Evolutionary conservation across 164 flowering plant species (phyloP).

Genomic region (Sedum album): DNA sequence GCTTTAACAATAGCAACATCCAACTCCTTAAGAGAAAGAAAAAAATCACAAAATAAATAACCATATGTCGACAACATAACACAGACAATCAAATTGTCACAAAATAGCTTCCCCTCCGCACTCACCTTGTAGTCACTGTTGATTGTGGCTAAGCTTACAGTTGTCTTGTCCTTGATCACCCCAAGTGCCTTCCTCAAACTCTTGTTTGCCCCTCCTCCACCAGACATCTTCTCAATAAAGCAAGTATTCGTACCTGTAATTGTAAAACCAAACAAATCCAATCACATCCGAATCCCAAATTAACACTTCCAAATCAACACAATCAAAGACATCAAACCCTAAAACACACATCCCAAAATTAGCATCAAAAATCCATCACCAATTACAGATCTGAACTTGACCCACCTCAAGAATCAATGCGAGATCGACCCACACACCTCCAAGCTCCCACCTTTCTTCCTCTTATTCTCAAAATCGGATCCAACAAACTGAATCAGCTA

Average conservation of each 20-base stretch:
- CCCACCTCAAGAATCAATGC: background rate
- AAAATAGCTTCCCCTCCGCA: too few relatives aligned
- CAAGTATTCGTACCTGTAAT: background rate
- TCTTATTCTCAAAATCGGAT: too few relatives aligned
- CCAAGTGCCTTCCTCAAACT: constrained; percentile 81
- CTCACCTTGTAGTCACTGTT: constrained; percentile 91
- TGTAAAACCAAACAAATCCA: background rate
- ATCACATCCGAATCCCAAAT: background rate
- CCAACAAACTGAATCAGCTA: background rate
- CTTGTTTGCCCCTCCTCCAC: constrained; percentile 62
- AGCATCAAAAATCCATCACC: constrained; percentile 3
- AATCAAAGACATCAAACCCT: background rate
- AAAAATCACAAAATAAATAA: constrained; percentile 2
- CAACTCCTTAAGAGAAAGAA: constrained; percentile 54
- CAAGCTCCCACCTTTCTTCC: background rate
- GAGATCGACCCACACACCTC: too few relatives aligned
- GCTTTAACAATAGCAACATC: constrained; percentile 73
- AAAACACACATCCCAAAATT: background rate
- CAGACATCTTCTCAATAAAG: constrained; percentile 46
- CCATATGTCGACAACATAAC: too few relatives aligned
- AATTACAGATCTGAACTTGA: background rate
- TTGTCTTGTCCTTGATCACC: too few relatives aligned
- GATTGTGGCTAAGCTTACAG: constrained; percentile 94
- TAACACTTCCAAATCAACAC: background rate
- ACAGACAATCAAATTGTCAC: too few relatives aligned